These are phyloP conservation scores for Hanseniaspora valbyensis DNA, from an alignment of 805 yeast genomes.

Conservation along the genomic window DNA sequence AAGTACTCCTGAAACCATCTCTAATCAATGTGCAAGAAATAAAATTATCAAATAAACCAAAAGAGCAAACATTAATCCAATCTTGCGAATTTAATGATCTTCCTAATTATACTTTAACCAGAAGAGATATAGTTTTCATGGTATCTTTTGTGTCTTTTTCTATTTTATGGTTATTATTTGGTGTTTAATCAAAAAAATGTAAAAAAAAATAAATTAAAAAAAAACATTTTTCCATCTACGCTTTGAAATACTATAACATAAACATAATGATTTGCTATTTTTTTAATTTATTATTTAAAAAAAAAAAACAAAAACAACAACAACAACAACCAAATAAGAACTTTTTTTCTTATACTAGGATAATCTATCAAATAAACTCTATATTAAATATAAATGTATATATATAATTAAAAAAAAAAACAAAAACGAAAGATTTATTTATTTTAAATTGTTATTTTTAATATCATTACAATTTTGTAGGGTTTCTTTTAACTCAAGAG, in stretches of 20 bases:
- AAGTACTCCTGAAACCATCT: neutral
- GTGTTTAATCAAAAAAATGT: constrained; percentile 15
- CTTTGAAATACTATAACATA: too few species aligned
- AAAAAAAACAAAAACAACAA: too few species aligned
- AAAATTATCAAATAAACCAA: neutral
- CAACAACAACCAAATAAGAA: too few species aligned
- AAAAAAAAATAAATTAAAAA: constrained; percentile 16
- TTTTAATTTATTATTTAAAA: too few species aligned
- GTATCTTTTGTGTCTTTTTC: neutral
- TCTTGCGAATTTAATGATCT: neutral
- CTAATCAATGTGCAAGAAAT: neutral
- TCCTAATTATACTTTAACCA: neutral
- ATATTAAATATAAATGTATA: too few species aligned
- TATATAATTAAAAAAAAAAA: too few species aligned
- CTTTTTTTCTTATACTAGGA: too few species aligned
- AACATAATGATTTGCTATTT: too few species aligned
- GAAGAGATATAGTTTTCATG: neutral
- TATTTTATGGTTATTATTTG: constrained; percentile 2
- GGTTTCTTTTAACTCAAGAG: too few species aligned
- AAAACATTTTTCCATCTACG: constrained; percentile 19
- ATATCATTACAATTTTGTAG: too few species aligned
- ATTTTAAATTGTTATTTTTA: constrained; percentile 20
- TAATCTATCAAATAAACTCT: too few species aligned
- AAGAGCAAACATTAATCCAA: neutral
- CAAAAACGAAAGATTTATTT: too few species aligned